Base-by-base conservation (phyloP, 176 grass and related monocot genomes). In the Metroxylon sagu region DNA sequence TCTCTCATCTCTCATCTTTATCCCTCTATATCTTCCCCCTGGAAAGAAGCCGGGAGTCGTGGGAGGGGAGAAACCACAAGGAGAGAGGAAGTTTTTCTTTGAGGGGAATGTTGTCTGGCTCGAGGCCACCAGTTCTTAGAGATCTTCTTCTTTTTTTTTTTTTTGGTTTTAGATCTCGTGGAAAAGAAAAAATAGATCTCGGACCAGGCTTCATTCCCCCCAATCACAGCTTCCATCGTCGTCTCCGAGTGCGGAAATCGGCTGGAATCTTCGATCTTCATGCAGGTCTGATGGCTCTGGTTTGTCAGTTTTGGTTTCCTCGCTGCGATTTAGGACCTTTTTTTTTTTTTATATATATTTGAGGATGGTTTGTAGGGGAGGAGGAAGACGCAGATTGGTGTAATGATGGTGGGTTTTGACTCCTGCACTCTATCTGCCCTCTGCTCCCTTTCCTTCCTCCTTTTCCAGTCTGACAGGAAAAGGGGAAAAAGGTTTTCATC, bases 141-240 rank as follows among this genome's bases (percentile, higher is more conserved):
- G 21, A 23, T 23, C 21, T 23, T 23, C 21, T 23, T 23, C 21
- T 23, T 64, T 19, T 50, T 56, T 48, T 21, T 62, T 18, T 60
- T 25, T 57, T 19, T 71, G 25, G 3, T 60, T 49, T 64, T 65
- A 52, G 31, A 43, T 43, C 1, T 43, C 2, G 10, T 14, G 7
- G 8, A 12, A 43, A 43, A 43, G 35, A 1, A 12, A 43, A 43
- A 35, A 19, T 56, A 8, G 69, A 88, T 88, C 92, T 97, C 92
- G 92, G 92, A 97, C 92, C 92, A 97, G 92, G 92, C 92, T 91
- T 97, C 92, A 97, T 97, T 97, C 92, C 92, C 87, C 92, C 75
- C 73, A 85, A 74, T 56, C 50, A 77, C 77, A 84, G 84, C 77
- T 88, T 97, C 80, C 85, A 77, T 43, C 35, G 14, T 43, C 35